These are phyloP conservation scores for Kodamaea jinghongensis DNA, from an alignment of 805 yeast genomes.

Conservation along the genomic window DNA sequence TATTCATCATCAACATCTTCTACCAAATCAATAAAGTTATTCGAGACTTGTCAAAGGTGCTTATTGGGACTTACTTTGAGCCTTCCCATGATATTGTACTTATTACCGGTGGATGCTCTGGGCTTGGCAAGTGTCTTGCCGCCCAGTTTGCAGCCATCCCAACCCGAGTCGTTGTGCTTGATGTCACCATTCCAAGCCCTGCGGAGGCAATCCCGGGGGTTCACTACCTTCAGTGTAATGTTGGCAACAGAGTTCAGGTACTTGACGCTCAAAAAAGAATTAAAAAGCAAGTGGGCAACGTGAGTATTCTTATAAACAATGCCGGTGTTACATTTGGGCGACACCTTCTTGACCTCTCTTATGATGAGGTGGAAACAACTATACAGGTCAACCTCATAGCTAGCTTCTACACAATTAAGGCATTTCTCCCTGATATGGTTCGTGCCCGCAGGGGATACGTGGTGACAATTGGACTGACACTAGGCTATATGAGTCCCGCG, in stretches of 20 bases:
- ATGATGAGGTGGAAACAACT: constrained; percentile 58
- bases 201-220: constrained; percentile 40
- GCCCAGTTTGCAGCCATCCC: constrained; percentile 39
- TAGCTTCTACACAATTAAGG: constrained; percentile 64
- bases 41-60: constrained; percentile 30
- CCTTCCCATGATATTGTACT: constrained; percentile 59
- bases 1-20: not conserved
- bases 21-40: constrained; percentile 19
- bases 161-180: constrained; percentile 64
- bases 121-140: constrained; percentile 71
- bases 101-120: constrained; percentile 82
- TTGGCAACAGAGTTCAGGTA: constrained; percentile 51
- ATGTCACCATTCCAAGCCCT: constrained; percentile 44
- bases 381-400: constrained; percentile 70
- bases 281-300: constrained; percentile 49
- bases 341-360: constrained; percentile 50
- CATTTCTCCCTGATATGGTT: constrained; percentile 74
- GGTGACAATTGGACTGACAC: constrained; percentile 77
- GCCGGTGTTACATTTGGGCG: constrained; percentile 75
- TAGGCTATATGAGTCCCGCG: constrained; percentile 86
- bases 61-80: constrained; percentile 54
- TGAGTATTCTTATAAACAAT: constrained; percentile 75
- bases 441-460: constrained; percentile 63
- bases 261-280: constrained; percentile 39
- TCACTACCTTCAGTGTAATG: constrained; percentile 66